Evolutionary conservation across 345 rosid genomes (phyloP).

Genomic region (Pugionium dolabratum): DNA sequence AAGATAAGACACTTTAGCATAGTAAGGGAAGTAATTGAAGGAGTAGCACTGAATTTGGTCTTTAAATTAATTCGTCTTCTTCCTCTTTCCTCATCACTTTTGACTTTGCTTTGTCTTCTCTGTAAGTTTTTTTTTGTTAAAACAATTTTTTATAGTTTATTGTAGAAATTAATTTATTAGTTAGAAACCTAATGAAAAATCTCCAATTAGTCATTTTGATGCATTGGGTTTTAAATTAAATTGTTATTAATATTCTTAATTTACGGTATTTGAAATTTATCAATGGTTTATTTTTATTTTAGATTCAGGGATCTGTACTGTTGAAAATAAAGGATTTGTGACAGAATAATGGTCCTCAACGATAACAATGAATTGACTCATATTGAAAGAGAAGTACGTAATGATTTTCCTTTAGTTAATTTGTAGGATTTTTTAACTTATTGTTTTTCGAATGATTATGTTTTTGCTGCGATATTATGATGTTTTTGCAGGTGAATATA

Average conservation of each 20-base stretch:
- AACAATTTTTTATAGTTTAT: too few relatives aligned
- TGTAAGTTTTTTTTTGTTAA: not conserved
- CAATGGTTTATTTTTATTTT: not conserved
- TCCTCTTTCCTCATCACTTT: not conserved
- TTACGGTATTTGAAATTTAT: not conserved
- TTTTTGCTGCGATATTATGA: not conserved
- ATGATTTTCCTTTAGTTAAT: not conserved
- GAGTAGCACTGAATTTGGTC: not conserved
- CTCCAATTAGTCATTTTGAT: not conserved
- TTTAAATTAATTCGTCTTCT: slow-evolving; percentile 12
- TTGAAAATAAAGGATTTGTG: too few relatives aligned
- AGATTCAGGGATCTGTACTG: slow-evolving; percentile 2
- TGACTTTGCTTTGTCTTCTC: not conserved
- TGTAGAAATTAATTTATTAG: too few relatives aligned
- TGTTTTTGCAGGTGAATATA: slow-evolving; percentile 50
- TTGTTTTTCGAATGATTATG: too few relatives aligned
- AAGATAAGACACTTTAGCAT: not conserved
- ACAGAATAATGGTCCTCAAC: not conserved
- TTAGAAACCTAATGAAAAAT: not conserved
- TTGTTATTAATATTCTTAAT: not conserved
- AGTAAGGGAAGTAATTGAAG: not conserved
- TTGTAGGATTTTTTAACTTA: not conserved
- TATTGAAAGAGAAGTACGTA: not conserved
- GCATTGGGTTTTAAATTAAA: not conserved
- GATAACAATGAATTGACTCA: not conserved